Percentiles rank a stretch among this genome's conserved stretches.
These are phyloP conservation scores for Pleurotus ostreatus DNA, from an alignment of 768 basidiomycete genomes.

Conservation along the genomic window DNA sequence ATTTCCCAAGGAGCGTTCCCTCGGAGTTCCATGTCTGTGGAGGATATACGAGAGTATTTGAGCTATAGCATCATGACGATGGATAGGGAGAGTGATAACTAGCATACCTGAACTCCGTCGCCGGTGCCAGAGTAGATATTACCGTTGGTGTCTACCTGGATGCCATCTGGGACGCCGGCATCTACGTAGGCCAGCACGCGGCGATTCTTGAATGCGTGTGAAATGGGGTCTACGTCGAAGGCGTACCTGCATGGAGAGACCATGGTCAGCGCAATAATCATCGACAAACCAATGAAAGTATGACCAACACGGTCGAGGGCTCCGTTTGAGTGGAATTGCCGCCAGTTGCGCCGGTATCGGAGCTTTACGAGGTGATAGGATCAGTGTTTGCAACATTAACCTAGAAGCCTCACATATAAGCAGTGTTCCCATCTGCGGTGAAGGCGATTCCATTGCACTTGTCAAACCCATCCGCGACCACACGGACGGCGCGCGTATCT, in stretches of 20 bases:
- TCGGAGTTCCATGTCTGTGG: slow-evolving; percentile 47
- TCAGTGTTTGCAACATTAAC: neutral
- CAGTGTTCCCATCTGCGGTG: slow-evolving; percentile 56
- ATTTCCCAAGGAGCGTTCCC: slow-evolving; percentile 61
- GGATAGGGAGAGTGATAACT: no score
- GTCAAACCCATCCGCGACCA: slow-evolving; percentile 75
- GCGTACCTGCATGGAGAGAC: slow-evolving; percentile 43
- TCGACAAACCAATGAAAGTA: neutral
- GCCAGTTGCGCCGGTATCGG: slow-evolving; percentile 47
- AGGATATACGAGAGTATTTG: neutral
- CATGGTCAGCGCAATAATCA: neutral
- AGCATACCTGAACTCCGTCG: slow-evolving; percentile 58
- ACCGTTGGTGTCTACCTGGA: slow-evolving; percentile 58
- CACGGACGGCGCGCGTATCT: slow-evolving; percentile 56
- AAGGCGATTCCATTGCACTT: slow-evolving; percentile 75
- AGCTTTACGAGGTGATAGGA: slow-evolving; percentile 23
- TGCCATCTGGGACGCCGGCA: slow-evolving; percentile 63
- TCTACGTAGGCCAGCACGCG: slow-evolving; percentile 67
- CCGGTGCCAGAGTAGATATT: slow-evolving; percentile 67
- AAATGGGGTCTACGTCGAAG: slow-evolving; percentile 58
- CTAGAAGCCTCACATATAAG: slow-evolving; percentile 48
- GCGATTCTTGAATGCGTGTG: slow-evolving; percentile 52
- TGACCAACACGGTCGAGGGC: slow-evolving; percentile 63
- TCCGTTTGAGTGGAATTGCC: slow-evolving; percentile 50
- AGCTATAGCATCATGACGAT: no score